These are phyloP conservation scores for Thelonectria blattea DNA, from an alignment of 2,329 filamentous ascomycete genomes.

Conservation along the genomic window DNA sequence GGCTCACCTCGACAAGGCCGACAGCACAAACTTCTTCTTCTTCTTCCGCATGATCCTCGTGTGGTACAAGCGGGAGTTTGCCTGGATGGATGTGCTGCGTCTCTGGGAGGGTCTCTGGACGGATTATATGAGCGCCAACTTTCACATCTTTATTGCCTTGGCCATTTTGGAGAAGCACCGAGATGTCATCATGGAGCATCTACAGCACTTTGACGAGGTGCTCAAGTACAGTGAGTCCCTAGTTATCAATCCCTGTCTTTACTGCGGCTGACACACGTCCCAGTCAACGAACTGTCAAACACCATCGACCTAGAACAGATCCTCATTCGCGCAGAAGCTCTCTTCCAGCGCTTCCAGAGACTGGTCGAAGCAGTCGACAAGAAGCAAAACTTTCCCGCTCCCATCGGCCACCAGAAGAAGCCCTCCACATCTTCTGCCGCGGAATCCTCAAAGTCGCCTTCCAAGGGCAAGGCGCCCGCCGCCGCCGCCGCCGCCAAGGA, in stretches of 20 bases:
- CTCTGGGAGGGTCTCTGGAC: conserved; percentile 97
- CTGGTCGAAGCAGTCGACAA: conserved; percentile 92
- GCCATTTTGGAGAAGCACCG: conserved; percentile 95
- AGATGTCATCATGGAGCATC: conserved; percentile 94
- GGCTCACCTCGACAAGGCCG: conserved; percentile 83
- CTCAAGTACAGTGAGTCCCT: conserved; percentile 81
- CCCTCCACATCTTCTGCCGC: conserved; percentile 23
- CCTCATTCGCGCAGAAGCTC: conserved; percentile 82
- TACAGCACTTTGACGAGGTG: conserved; percentile 95
- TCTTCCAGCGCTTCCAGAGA: conserved; percentile 87
- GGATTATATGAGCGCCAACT: conserved; percentile 85
- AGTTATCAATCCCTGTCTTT: neutral
- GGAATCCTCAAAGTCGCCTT: conserved; percentile 22
- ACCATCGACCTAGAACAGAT: conserved; percentile 91
- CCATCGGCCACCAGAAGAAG: conserved; percentile 35
- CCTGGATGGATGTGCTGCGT: conserved; percentile 83
- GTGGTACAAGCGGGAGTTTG: conserved; percentile 98
- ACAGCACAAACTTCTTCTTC: conserved; percentile 99
- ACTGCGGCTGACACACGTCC: conserved; percentile 23
- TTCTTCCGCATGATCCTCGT: conserved; percentile 99
- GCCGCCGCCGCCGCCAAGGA: conserved; percentile 42
- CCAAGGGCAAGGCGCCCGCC: conserved; percentile 48
- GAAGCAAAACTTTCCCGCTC: conserved; percentile 81
- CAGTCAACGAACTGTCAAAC: conserved; percentile 92
- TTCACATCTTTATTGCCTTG: conserved; percentile 92